phyloP scores from a whole-genome alignment of 1,284 basidiomycete genomes.

The Ganoderma multipileum region DNA sequence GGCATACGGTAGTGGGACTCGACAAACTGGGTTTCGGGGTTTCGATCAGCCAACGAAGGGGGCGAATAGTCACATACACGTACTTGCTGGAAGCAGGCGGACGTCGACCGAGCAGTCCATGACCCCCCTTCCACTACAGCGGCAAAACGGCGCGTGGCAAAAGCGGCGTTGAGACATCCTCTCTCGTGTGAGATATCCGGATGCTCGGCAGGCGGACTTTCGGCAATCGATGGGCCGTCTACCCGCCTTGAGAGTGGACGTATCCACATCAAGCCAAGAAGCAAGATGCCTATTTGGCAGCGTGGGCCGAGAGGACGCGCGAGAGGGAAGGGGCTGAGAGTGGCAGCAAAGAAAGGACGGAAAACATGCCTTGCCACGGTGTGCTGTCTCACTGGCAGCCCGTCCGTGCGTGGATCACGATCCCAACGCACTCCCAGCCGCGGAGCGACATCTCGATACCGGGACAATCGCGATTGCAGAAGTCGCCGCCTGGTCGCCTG shows the following conservation, averaged over 20 bases:
- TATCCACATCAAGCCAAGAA: not conserved
- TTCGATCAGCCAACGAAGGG: not conserved
- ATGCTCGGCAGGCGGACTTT: not conserved
- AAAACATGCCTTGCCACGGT: not conserved
- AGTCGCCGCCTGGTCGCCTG: not conserved
- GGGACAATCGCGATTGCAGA: conserved; percentile 3
- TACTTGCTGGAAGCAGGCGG: not conserved
- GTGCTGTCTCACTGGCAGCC: no score
- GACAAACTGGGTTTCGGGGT: not conserved
- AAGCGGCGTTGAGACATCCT: not conserved
- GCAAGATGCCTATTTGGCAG: not conserved
- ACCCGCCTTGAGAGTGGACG: not conserved
- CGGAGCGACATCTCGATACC: conserved; percentile 3
- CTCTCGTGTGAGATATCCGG: not conserved
- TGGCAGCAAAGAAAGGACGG: not conserved
- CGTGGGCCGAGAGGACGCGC: not conserved
- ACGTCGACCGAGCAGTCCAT: not conserved
- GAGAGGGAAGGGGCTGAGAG: not conserved
- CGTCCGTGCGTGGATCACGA: conserved; percentile 1
- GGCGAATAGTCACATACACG: not conserved
- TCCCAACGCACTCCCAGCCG: not conserved
- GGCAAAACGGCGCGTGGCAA: not conserved
- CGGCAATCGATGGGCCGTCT: not conserved
- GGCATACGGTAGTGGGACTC: not conserved
- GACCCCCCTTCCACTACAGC: not conserved